A percentile compares a stretch with the other conserved stretches of the same genome.
phyloP scores from a whole-genome alignment of 148 eudicot species.

The Rhododendron kiyosumense region DNA sequence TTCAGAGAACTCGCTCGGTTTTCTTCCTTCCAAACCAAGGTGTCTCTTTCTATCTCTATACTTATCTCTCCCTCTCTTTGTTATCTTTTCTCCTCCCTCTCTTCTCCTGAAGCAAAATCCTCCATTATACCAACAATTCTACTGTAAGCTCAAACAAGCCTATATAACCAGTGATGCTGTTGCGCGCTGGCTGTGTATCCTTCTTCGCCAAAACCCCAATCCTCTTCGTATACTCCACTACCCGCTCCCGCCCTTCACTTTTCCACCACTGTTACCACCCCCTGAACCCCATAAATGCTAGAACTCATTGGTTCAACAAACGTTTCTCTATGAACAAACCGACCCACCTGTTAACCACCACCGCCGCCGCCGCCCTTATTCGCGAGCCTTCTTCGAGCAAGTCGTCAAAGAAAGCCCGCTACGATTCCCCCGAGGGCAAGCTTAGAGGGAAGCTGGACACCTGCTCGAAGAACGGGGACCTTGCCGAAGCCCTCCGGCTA shows the following conservation, averaged over 20 bases:
- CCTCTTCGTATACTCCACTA: not conserved
- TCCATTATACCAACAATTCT: not conserved
- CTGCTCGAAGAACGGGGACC: constrained; percentile 58
- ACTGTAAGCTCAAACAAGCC: not conserved
- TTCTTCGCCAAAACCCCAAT: constrained; percentile 16
- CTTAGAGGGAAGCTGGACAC: constrained; percentile 44
- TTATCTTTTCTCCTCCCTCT: not conserved
- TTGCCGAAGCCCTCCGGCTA: constrained; percentile 45
- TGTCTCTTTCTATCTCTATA: too few relatives aligned
- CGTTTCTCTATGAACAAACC: constrained; percentile 12
- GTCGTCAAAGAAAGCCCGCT: constrained; percentile 33
- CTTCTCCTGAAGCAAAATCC: not conserved
- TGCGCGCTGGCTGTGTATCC: constrained; percentile 11
- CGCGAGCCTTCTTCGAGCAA: constrained; percentile 16
- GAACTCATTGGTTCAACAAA: not conserved
- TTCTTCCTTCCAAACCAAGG: not conserved
- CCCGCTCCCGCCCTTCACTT: not conserved
- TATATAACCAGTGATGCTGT: constrained; percentile 3
- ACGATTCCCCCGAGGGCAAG: constrained; percentile 45
- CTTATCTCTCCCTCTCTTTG: not conserved
- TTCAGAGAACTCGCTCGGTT: not conserved
- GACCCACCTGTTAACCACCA: constrained; percentile 11
- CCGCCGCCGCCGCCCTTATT: constrained; percentile 4
- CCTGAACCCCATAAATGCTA: not conserved
- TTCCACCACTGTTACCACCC: not conserved